Evolutionary conservation across 2,329 filamentous ascomycete species (phyloP), one percentile per base, ranked within the genome.

Genomic region (Karstenula rhodostoma): DNA sequence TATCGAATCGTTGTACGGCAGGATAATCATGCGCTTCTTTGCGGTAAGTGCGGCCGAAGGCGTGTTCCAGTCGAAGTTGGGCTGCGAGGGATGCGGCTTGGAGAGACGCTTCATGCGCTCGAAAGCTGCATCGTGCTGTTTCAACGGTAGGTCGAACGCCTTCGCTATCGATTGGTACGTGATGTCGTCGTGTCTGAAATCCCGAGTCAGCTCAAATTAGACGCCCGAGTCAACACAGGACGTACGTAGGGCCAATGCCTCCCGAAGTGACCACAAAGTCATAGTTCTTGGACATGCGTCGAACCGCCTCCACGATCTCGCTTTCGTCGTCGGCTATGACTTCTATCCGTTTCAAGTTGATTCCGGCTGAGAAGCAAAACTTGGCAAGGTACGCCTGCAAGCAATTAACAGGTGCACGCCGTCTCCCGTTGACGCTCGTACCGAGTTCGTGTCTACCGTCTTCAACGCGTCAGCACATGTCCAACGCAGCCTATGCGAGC

Each of bases 221-320:
- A 46, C n/a, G 53, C 33, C 43, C 27, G 42, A 37, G 29, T 5
- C 8, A 35, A 23, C 32, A n/a, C 55, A 58, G 64, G 59, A 78
- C 89, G 82, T 81, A 94, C 91, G 94, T 98, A 66, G 95, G 95
- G 12, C 94, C 94, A 73, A 99, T 98, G 32, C 95, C 94, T 67
- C 95, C 94, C 70, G 91, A 95, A 7, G 95, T 98, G 5, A 98
- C 92, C 48, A 99, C 92, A 76, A 98, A 92, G 79, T 98, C 95
- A 75, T 97, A 98, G 65, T 87, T 89, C 55, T 86, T 84, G 73
- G 92, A 96, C 93, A 99, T 96, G 64, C 94, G 88, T 55, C 85
- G 85, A 6, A 93, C 90, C 1, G 93, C 93, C 77, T 98, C 94
- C 54, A 94, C 83, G 73, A 99, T 98, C 71, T 97, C 94, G 63